These are phyloP conservation scores for Penicillium turbatum DNA, from an alignment of 495 filamentous ascomycete species.

Conservation along the genomic window DNA sequence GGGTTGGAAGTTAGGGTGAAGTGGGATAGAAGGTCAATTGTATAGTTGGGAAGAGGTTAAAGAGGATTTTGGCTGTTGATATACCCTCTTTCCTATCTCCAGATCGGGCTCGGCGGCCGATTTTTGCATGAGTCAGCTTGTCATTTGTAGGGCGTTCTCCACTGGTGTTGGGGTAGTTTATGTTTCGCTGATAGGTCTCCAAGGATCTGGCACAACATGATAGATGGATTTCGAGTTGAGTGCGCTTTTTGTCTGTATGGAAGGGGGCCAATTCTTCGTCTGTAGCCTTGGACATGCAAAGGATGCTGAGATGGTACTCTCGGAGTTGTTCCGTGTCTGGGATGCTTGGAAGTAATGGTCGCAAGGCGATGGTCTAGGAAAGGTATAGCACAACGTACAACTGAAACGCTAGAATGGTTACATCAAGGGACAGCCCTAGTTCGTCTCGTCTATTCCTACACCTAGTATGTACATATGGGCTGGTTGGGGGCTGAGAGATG, in stretches of 20 bases:
- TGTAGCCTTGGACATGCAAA: background rate
- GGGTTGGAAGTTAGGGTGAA: background rate
- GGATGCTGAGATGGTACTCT: background rate
- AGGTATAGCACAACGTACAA: background rate
- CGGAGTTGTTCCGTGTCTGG: background rate
- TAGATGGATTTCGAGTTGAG: background rate
- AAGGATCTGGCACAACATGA: background rate
- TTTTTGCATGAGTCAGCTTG: constrained; percentile 16
- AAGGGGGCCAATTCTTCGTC: background rate
- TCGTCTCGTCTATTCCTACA: constrained; percentile 16
- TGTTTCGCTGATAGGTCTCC: background rate
- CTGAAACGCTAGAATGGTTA: background rate
- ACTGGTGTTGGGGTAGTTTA: constrained; percentile 1
- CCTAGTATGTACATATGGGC: constrained; percentile 12
- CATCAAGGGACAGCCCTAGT: background rate
- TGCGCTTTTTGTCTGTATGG: no score
- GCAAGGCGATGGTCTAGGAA: background rate
- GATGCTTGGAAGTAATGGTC: background rate
- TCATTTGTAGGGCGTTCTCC: constrained; percentile 21
- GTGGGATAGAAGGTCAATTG: background rate
- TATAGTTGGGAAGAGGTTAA: background rate
- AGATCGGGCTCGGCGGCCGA: background rate
- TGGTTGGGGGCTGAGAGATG: constrained; percentile 8
- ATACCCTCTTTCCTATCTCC: background rate
- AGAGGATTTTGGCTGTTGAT: background rate